Evolutionary conservation across 257 asterid species (phyloP), one percentile per base, ranked within the genome.

Genomic region (Forsythia viridissima): DNA sequence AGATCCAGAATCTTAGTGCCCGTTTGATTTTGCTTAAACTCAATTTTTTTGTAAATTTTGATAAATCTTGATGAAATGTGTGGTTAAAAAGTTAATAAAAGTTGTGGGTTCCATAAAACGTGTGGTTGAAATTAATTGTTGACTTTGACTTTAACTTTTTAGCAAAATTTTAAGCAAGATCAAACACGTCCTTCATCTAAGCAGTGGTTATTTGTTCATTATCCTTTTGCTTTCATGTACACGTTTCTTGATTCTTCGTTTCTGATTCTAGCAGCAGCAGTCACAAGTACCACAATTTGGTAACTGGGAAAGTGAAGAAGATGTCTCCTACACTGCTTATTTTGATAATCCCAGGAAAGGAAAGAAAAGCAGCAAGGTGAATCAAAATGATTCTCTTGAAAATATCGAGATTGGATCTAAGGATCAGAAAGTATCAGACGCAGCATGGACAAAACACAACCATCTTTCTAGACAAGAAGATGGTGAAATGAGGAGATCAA

Each of bases 271-370:
- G 81, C 75, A 69, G 91, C 87, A 92, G 85, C 91, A 77, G 11
- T 30, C 88, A 21, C 92, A 87, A 70, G 87, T 83, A 70, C 98
- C 97, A 10, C 84, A 88, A 83, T 90, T 92, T 79, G 98, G 96
- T 76, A 82, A 92, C 85, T 91, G 92, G 97, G 98, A 91, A 80
- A 80, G 87, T 18, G 94, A 89, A 55, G 96, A 90, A 74, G 86
- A 85, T 83, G 84, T 89, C 59, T 94, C 89, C 20, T 91, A 92
- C 84, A 84, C 95, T n/a, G 72, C 71, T 21, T 89, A 83, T 72
- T 93, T 90, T 20, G 98, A 92, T 75, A 89, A 87, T 81, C 92
- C 95, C 8, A 80, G 90, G 77, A 91, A 87, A 83, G 90, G 73
- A 18, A 90, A 84, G 83, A 84, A 81, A 77, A 84, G 85, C 73